phyloP scores from a whole-genome alignment of 1,139 yeast genomes.

The Taphrina flavorubra region DNA sequence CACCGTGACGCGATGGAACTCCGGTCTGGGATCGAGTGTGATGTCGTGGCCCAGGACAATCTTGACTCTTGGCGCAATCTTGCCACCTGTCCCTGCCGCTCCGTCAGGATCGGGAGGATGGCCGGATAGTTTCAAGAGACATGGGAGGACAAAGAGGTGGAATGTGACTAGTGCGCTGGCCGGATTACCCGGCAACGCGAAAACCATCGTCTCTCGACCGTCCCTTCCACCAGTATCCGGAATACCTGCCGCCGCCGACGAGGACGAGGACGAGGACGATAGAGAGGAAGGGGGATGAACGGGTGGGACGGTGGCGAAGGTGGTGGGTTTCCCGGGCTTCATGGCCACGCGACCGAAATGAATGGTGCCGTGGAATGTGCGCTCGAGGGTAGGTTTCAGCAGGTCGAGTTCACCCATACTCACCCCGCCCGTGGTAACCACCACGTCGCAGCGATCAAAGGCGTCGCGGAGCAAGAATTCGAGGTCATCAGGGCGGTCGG shows the following conservation, averaged over 20 bases:
- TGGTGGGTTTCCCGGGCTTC: conserved; percentile 64
- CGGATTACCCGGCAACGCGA: conserved; percentile 63
- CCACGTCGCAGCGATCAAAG: conserved; percentile 52
- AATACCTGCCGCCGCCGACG: background rate
- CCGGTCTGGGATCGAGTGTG: conserved; percentile 58
- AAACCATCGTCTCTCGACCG: conserved; percentile 50
- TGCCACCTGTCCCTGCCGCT: conserved; percentile 25
- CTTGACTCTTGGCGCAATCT: conserved; percentile 1
- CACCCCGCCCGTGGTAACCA: conserved; percentile 62
- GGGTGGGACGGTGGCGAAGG: conserved; percentile 56
- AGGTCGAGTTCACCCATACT: conserved; percentile 63
- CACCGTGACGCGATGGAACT: conserved; percentile 57
- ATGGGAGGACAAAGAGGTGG: conserved; percentile 58
- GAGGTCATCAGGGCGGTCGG: conserved; percentile 51
- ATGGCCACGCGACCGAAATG: conserved; percentile 62
- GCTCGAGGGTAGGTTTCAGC: conserved; percentile 57
- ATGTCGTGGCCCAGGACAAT: conserved; percentile 49
- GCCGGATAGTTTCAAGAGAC: conserved; percentile 54
- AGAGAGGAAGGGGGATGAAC: too few species aligned
- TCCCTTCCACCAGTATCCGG: background rate
- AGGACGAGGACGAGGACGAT: background rate
- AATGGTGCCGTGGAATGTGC: conserved; percentile 54
- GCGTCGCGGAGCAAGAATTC: conserved; percentile 49
- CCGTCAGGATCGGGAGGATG: conserved; percentile 10
- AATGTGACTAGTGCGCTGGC: conserved; percentile 60